Percentiles rank a stretch among this genome's conserved stretches.
Evolutionary conservation across 306 rosid genomes (phyloP).

Genomic region (Herpetospermum pedunculosum): DNA sequence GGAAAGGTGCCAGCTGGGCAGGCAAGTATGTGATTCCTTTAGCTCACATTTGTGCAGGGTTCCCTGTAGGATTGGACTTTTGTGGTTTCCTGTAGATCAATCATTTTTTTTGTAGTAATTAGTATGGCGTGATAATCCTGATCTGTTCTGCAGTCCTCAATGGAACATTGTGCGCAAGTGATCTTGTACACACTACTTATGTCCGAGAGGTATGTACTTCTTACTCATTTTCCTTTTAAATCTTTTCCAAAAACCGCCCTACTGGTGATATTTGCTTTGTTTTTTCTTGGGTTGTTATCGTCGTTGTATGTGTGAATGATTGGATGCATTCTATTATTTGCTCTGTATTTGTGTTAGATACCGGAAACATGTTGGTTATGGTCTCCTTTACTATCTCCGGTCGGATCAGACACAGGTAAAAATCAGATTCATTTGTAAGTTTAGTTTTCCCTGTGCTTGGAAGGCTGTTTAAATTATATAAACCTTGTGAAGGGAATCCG

Average conservation of each 20-base stretch:
- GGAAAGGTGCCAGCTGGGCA: constrained; percentile 62
- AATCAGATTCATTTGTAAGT: not conserved
- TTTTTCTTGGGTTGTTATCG: not conserved
- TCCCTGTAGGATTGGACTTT: not conserved
- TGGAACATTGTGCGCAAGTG: constrained; percentile 88
- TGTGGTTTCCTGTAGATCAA: not conserved
- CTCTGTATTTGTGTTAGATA: constrained; percentile 38
- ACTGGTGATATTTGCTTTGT: not conserved
- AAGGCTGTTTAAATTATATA: constrained; percentile 13
- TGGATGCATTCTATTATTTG: constrained; percentile 4
- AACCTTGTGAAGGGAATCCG: constrained; percentile 44
- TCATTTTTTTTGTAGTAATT: not conserved
- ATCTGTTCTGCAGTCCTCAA: constrained; percentile 47
- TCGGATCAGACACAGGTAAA: constrained; percentile 74
- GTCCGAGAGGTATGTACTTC: constrained; percentile 68
- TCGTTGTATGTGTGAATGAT: not conserved
- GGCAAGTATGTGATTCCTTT: constrained; percentile 37
- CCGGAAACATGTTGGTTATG: constrained; percentile 55
- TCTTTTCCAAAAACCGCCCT: not conserved
- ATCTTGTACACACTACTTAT: constrained; percentile 74
- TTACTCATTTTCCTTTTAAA: not conserved
- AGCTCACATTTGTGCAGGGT: not conserved
- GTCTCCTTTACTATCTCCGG: constrained; percentile 83
- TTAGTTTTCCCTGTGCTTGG: constrained; percentile 9
- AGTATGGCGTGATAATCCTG: not conserved